phyloP scores from a whole-genome alignment of 2,329 filamentous ascomycete genomes.

The Epichloe hybrida region DNA sequence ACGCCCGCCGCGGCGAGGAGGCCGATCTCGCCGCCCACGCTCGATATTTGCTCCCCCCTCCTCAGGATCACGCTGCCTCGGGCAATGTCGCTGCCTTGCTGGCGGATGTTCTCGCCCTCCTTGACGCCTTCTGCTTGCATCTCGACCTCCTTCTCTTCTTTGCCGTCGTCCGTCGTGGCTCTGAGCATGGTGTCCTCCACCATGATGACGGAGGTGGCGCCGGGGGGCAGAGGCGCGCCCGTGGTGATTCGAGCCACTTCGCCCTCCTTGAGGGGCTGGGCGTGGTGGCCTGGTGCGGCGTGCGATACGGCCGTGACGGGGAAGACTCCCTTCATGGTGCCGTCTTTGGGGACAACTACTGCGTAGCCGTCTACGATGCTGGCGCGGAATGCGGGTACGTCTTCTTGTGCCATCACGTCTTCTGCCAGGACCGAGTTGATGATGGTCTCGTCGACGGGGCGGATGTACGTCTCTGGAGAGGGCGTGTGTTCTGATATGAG shows the following conservation, averaged over 20 bases:
- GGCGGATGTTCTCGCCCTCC: slow-evolving; percentile 75
- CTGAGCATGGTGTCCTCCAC: slow-evolving; percentile 82
- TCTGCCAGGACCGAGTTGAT: slow-evolving; percentile 71
- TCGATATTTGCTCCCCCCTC: slow-evolving; percentile 76
- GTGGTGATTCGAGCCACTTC: slow-evolving; percentile 87
- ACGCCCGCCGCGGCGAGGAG: slow-evolving; percentile 77
- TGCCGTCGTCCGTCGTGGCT: slow-evolving; percentile 61
- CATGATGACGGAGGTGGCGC: slow-evolving; percentile 79
- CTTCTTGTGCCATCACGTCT: slow-evolving; percentile 65
- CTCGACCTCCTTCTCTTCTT: slow-evolving; percentile 78
- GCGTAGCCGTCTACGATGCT: slow-evolving; percentile 98
- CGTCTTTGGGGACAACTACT: slow-evolving; percentile 51
- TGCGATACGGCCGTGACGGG: slow-evolving; percentile 81
- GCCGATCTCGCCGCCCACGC: slow-evolving; percentile 81
- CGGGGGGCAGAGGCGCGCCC: slow-evolving; percentile 79
- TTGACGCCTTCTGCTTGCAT: slow-evolving; percentile 67
- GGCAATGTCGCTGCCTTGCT: slow-evolving; percentile 77
- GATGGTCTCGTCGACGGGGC: slow-evolving; percentile 49
- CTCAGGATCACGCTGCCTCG: slow-evolving; percentile 55
- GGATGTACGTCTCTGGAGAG: slow-evolving; percentile 38
- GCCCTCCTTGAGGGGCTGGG: slow-evolving; percentile 51
- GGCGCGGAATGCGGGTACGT: slow-evolving; percentile 84
- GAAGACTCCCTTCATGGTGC: slow-evolving; percentile 58
- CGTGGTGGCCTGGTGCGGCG: slow-evolving; percentile 60
- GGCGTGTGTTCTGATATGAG: slow-evolving; percentile 66